Evolutionary conservation across 1,139 yeast species (phyloP).

Genomic region (Candida pseudoviswanathii): DNA sequence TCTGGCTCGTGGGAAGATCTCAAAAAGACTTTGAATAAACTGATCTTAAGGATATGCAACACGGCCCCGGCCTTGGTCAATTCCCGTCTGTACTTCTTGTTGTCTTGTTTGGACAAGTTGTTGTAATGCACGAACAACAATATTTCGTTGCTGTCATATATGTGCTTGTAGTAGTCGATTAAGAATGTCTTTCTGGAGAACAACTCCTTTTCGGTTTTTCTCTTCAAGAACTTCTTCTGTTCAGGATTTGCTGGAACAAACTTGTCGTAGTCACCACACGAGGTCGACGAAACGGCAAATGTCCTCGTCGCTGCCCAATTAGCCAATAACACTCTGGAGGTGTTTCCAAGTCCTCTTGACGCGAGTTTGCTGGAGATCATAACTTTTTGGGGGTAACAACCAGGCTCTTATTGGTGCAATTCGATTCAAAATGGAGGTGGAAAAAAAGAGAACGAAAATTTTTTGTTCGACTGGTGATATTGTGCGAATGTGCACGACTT

Average conservation of each 20-base stretch:
- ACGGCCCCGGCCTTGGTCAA: slow-evolving; percentile 65
- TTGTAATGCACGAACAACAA: slow-evolving; percentile 82
- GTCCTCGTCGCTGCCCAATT: slow-evolving; percentile 2
- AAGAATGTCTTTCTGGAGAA: slow-evolving; percentile 80
- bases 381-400: neutral
- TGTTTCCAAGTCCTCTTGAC: neutral
- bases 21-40: slow-evolving; percentile 72
- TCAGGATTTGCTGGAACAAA: slow-evolving; percentile 11
- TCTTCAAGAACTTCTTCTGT: slow-evolving; percentile 12
- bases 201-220: slow-evolving; percentile 54
- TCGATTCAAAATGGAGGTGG: neutral
- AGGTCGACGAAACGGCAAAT: neutral
- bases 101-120: slow-evolving; percentile 71
- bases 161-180: slow-evolving; percentile 72
- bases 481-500: neutral
- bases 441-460: too few species aligned
- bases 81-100: slow-evolving; percentile 61
- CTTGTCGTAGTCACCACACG: neutral
- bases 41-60: slow-evolving; percentile 66
- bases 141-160: slow-evolving; percentile 68
- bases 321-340: neutral
- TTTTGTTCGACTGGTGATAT: neutral
- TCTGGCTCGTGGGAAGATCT: slow-evolving; percentile 68
- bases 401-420: neutral
- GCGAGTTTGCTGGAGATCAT: neutral